Percentiles rank a stretch among this genome's conserved stretches.
phyloP scores from a whole-genome alignment of 768 basidiomycete genomes.

The Mrakia gelida region DNA sequence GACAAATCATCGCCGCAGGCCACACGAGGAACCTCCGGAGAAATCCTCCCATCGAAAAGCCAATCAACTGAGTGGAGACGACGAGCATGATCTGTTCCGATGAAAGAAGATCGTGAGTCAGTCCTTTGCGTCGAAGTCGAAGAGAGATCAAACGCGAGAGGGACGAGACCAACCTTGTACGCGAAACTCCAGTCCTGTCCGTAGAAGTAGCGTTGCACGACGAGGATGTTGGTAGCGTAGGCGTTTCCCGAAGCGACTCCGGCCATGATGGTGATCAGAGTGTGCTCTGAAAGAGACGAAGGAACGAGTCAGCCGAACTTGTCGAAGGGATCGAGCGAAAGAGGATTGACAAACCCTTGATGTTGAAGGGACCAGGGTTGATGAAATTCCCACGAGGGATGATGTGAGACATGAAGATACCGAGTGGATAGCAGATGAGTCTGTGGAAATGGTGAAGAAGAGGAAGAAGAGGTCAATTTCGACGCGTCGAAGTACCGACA shows the following conservation, averaged over 20 bases:
- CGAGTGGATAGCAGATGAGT: slow-evolving; percentile 26
- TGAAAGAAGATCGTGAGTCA: background rate
- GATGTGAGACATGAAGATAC: slow-evolving; percentile 12
- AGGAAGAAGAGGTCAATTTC: background rate
- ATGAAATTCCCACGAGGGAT: slow-evolving; percentile 22
- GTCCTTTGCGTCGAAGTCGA: background rate
- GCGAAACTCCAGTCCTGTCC: background rate
- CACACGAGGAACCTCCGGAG: slow-evolving; percentile 34
- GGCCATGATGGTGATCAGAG: slow-evolving; percentile 25
- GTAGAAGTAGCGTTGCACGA: background rate
- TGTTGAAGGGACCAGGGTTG: slow-evolving; percentile 33
- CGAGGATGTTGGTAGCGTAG: slow-evolving; percentile 25
- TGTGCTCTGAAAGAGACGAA: slow-evolving; percentile 17
- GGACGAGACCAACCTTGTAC: too few species aligned
- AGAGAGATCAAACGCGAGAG: too few species aligned
- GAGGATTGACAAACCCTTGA: slow-evolving; percentile 3
- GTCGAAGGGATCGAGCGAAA: background rate
- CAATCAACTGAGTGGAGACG: slow-evolving; percentile 32
- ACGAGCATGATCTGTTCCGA: slow-evolving; percentile 29
- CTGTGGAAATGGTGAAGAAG: background rate
- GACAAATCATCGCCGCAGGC: slow-evolving; percentile 45
- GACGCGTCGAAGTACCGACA: background rate
- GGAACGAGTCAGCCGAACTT: background rate
- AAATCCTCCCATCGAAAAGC: slow-evolving; percentile 34
- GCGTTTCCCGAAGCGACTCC: slow-evolving; percentile 19